A percentile compares a stretch with the other conserved stretches of the same genome.
Conservation (phyloP, 176 grass and related monocot species). For the Eleusine indica region DNA sequence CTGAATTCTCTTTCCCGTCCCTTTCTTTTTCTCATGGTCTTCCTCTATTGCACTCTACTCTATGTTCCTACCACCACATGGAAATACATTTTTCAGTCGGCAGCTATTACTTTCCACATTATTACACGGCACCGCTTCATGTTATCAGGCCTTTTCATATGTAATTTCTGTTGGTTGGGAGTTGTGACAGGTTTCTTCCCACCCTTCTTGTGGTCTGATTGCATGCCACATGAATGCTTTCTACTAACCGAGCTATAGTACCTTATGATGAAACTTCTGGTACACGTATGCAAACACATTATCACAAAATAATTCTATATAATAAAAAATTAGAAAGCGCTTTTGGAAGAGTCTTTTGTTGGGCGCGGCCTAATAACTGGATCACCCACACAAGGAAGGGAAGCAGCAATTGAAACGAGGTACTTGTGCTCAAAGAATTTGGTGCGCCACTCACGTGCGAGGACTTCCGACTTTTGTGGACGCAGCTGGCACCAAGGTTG, state of each 20-base stretch:
- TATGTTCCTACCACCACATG: not conserved
- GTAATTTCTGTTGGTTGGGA: conserved; percentile 33
- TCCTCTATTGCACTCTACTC: not conserved
- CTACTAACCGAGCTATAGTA: not conserved
- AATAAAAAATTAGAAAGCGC: not conserved
- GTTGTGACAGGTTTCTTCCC: conserved; percentile 39
- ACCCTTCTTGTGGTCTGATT: not conserved
- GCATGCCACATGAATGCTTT: conserved; percentile 39
- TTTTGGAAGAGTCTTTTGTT: not conserved
- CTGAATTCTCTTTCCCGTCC: not conserved
- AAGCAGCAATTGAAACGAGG: not conserved
- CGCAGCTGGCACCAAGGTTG: not conserved
- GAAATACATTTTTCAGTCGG: not conserved
- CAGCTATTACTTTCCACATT: not conserved
- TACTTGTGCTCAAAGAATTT: not conserved
- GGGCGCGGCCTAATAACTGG: not conserved
- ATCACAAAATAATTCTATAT: not conserved
- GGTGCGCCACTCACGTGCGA: not conserved
- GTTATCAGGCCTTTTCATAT: not conserved
- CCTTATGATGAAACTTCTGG: no score
- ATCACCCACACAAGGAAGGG: not conserved
- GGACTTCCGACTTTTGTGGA: no score
- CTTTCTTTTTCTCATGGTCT: not conserved
- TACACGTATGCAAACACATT: not conserved
- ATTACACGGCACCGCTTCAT: not conserved